These are phyloP conservation scores for Melastoma candidum DNA, from an alignment of 441 rosid species.

Conservation along the genomic window DNA sequence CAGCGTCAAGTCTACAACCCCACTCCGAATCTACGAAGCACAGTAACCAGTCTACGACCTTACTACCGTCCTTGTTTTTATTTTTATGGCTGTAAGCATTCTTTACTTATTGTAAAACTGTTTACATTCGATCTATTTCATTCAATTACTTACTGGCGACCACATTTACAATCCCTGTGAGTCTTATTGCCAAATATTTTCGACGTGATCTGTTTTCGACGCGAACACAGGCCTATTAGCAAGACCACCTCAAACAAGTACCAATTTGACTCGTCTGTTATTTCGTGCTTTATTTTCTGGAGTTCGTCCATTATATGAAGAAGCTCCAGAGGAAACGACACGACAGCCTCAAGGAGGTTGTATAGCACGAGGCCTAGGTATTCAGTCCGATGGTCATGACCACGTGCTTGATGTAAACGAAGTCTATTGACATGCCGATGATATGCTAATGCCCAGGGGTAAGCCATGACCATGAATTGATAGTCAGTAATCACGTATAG, in stretches of 20 bases:
- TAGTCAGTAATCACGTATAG: slow-evolving; percentile 81
- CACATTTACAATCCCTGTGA: too few relatives aligned
- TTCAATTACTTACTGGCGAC: too few relatives aligned
- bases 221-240: slow-evolving; percentile 41
- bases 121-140: too few relatives aligned
- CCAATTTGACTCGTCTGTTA: slow-evolving; percentile 60
- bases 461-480: slow-evolving; percentile 77
- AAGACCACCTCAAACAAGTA: slow-evolving; percentile 53
- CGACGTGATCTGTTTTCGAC: too few relatives aligned
- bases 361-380: slow-evolving; percentile 89
- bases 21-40: too few relatives aligned
- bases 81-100: too few relatives aligned
- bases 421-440: slow-evolving; percentile 83
- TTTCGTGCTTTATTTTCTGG: slow-evolving; percentile 77
- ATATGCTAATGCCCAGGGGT: slow-evolving; percentile 87
- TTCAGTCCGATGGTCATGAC: slow-evolving; percentile 91
- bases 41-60: too few relatives aligned
- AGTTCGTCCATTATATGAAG: slow-evolving; percentile 84
- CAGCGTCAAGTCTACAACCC: too few relatives aligned
- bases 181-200: too few relatives aligned
- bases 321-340: slow-evolving; percentile 84
- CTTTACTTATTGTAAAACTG: too few relatives aligned
- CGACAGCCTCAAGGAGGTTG: slow-evolving; percentile 89
- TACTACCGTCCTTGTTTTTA: too few relatives aligned
- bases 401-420: slow-evolving; percentile 93